Conservation (phyloP, 2,329 filamentous ascomycete genomes). For the Fusarium solani-melongenae region DNA sequence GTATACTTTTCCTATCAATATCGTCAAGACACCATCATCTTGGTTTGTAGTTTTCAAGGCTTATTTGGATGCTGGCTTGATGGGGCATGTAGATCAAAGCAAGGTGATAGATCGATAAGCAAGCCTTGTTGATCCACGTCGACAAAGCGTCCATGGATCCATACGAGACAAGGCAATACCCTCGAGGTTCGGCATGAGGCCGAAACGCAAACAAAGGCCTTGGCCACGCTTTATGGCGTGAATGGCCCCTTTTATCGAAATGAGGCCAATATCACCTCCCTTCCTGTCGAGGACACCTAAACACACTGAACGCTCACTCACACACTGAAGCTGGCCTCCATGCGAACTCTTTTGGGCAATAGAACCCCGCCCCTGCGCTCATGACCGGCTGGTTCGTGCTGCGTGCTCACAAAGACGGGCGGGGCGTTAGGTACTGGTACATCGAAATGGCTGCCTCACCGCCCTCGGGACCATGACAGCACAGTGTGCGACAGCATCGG, state of each 20-base stretch:
- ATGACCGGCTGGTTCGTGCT: slow-evolving; percentile 40
- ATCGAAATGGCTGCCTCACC: slow-evolving; percentile 14
- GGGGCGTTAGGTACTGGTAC: slow-evolving; percentile 36
- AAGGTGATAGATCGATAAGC: slow-evolving; percentile 29
- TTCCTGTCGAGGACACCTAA: neutral
- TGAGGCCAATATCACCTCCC: neutral
- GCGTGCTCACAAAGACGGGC: slow-evolving; percentile 26
- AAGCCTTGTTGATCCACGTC: slow-evolving; percentile 21
- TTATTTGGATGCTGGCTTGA: neutral
- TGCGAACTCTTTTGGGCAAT: slow-evolving; percentile 31
- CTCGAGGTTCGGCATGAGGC: slow-evolving; percentile 3
- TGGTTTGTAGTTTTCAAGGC: neutral
- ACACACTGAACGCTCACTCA: neutral
- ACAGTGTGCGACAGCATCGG: slow-evolving; percentile 34
- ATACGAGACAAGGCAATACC: neutral
- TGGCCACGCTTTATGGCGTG: neutral
- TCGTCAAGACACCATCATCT: neutral
- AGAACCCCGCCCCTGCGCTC: slow-evolving; percentile 38
- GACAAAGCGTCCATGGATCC: neutral
- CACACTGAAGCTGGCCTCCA: neutral
- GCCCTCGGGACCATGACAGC: slow-evolving; percentile 1
- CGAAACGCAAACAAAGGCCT: neutral
- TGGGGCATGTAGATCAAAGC: slow-evolving; percentile 15
- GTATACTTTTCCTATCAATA: neutral
- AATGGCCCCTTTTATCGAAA: neutral